Percentiles rank a stretch among this genome's conserved stretches.
Conservation (phyloP, 73 alveolate species). For the Paramecium primaurelia region DNA sequence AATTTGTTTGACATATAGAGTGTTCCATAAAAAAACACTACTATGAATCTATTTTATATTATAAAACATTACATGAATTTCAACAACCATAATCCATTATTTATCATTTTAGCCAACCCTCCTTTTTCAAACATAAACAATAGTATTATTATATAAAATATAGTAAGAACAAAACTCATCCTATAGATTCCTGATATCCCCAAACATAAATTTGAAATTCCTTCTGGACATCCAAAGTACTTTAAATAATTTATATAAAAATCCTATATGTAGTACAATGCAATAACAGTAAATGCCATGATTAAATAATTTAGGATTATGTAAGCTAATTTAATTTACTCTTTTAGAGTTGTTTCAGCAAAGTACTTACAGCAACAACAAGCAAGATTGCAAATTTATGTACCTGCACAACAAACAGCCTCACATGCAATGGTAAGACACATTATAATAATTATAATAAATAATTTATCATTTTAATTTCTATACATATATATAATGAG, state of each 20-base stretch:
- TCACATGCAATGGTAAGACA: background rate
- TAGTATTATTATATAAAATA: slow-evolving; percentile 65
- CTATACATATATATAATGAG: background rate
- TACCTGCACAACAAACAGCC: slow-evolving; percentile 59
- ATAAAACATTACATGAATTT: slow-evolving; percentile 41
- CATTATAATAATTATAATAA: background rate
- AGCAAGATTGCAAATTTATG: slow-evolving; percentile 46
- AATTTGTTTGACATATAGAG: slow-evolving; percentile 76
- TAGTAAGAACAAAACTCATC: slow-evolving; percentile 75
- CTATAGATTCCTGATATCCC: slow-evolving; percentile 81
- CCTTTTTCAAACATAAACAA: slow-evolving; percentile 58
- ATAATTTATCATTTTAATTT: background rate
- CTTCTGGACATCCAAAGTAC: slow-evolving; percentile 66
- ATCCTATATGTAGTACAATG: slow-evolving; percentile 39
- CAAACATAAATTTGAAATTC: slow-evolving; percentile 72
- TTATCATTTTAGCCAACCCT: slow-evolving; percentile 60
- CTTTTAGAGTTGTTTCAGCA: slow-evolving; percentile 30
- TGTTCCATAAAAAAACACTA: slow-evolving; percentile 57
- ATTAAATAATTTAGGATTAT: slow-evolving; percentile 5
- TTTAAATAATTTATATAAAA: background rate
- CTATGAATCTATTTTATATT: slow-evolving; percentile 1
- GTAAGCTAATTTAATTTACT: slow-evolving; percentile 47
- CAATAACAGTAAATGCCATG: slow-evolving; percentile 32
- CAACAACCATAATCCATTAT: slow-evolving; percentile 79
- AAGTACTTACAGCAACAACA: slow-evolving; percentile 53